Conservation (phyloP, 331 rosid genomes). For the Saraca asoca region DNA sequence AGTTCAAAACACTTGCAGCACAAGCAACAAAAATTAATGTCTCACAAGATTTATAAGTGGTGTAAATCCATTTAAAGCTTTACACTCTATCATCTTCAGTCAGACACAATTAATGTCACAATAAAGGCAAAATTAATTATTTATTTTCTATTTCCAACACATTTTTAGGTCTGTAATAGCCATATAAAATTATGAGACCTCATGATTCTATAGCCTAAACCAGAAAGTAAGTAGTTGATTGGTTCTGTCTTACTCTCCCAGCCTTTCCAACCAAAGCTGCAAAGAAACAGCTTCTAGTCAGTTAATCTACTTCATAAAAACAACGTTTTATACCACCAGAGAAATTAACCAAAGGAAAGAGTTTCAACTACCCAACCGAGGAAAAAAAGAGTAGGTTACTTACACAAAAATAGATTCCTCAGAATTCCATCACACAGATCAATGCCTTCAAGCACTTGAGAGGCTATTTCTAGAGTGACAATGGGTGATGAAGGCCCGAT, state of each 20-base stretch:
- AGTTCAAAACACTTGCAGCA: too few relatives aligned
- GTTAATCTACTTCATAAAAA: constrained; percentile 1
- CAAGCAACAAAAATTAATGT: too few relatives aligned
- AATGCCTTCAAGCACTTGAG: constrained; percentile 89
- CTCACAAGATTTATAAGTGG: too few relatives aligned
- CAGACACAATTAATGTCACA: too few relatives aligned
- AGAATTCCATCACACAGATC: constrained; percentile 85
- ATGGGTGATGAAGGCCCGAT: constrained; percentile 87
- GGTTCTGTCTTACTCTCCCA: background rate
- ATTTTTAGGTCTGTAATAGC: too few relatives aligned
- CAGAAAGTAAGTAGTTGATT: too few relatives aligned
- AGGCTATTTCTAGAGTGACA: constrained; percentile 88
- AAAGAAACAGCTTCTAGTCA: constrained; percentile 5
- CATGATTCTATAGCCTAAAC: too few relatives aligned
- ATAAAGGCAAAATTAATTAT: too few relatives aligned
- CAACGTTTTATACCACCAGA: constrained; percentile 3
- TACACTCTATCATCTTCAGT: too few relatives aligned
- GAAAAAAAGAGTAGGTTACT: constrained; percentile 35
- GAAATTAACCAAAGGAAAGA: constrained; percentile 15
- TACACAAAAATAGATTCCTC: constrained; percentile 81
- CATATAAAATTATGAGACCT: too few relatives aligned
- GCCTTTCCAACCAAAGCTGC: constrained; percentile 2
- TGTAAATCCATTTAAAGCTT: too few relatives aligned
- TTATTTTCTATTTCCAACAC: too few relatives aligned
- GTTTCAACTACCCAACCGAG: background rate